These are phyloP conservation scores for Talaromyces sp. DNA, from an alignment of 2,329 filamentous ascomycete species.

Conservation along the genomic window DNA sequence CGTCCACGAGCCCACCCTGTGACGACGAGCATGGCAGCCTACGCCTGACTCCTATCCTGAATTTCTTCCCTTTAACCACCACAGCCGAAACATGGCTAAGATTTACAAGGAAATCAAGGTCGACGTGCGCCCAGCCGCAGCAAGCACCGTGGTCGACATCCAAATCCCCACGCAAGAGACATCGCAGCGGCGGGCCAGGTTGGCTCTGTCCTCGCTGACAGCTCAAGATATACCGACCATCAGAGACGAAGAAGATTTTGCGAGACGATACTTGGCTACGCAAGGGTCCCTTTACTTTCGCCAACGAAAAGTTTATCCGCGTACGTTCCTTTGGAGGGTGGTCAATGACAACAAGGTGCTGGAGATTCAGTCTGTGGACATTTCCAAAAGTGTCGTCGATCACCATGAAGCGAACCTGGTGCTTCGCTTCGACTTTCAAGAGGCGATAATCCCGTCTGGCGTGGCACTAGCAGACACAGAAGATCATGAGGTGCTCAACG, in stretches of 20 bases:
- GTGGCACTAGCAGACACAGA: conserved; percentile 75
- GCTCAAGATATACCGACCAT: conserved; percentile 33
- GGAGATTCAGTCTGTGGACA: conserved; percentile 76
- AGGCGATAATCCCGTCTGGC: conserved; percentile 67
- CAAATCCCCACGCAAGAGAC: conserved; percentile 50
- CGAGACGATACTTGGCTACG: conserved; percentile 65
- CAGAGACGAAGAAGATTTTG: conserved; percentile 64
- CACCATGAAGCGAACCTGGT: conserved; percentile 64
- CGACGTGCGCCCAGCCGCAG: conserved; percentile 68
- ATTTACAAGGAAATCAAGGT: conserved; percentile 83
- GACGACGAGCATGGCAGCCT: conserved; percentile 7
- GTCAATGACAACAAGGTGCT: conserved; percentile 73
- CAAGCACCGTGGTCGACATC: conserved; percentile 64
- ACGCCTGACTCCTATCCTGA: conserved; percentile 13
- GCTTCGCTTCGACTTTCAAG: conserved; percentile 70
- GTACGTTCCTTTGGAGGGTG: conserved; percentile 86
- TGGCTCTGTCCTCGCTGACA: conserved; percentile 40
- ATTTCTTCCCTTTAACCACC: neutral
- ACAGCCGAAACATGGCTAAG: conserved; percentile 53
- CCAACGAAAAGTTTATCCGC: conserved; percentile 66
- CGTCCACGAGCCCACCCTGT: neutral
- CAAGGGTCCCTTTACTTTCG: conserved; percentile 83
- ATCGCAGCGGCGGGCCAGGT: conserved; percentile 42
- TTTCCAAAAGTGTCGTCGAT: conserved; percentile 62
- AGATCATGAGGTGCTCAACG: conserved; percentile 69